Base-by-base conservation (phyloP, 495 filamentous ascomycete species). In the Annulohypoxylon moriforme region DNA sequence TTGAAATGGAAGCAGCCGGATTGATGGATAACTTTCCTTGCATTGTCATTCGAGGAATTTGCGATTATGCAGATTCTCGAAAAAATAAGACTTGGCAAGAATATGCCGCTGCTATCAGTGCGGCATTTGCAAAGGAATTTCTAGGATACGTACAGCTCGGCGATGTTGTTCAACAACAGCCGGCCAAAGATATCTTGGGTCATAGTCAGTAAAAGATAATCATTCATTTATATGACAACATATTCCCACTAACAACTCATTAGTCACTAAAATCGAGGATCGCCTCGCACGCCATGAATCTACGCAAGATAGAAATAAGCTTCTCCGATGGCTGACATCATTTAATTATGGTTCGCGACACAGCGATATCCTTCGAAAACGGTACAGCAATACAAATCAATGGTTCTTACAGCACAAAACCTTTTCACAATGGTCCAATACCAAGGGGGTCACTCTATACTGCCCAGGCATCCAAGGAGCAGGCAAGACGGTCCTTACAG, bases 51-150 rank as follows among this genome's bases (percentile, higher is more conserved):
- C 71, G 80, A 13, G 82, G 83, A 0, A 82, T 84, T 24, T 80
- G 78, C 59, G 78, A 85, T 66, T 84, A 84, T 71, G 69, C 70
- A 1, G 79, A 83, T 65, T 67, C 68, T 4, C 78, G 81, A 38
- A 81, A 81, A 69, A 79, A 79, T 57, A 69, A 78, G 8, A 1
- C 33, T 8, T 78, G 76, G 76, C 70, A 75, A 27, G 24, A 40
- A 0, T 69, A 76, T 1, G 67, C 74, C 10, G 62, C 69, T 2
- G 59, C 64, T 0, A 68, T 66, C 0, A 64, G 74, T 11, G 74
- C 76, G 9, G 62, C 62, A n/a, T 65, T 47, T 25, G 52, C 62
- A 6, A 65, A 49, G 27, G 65, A 68, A 0, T 46, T 85, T 52
- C 67, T 81, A 2, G 65, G 52, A 38, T 38, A 38, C 34, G 34